Evolutionary conservation across 495 filamentous ascomycete genomes (phyloP).

Genomic region (Penicillium verhagenii): DNA sequence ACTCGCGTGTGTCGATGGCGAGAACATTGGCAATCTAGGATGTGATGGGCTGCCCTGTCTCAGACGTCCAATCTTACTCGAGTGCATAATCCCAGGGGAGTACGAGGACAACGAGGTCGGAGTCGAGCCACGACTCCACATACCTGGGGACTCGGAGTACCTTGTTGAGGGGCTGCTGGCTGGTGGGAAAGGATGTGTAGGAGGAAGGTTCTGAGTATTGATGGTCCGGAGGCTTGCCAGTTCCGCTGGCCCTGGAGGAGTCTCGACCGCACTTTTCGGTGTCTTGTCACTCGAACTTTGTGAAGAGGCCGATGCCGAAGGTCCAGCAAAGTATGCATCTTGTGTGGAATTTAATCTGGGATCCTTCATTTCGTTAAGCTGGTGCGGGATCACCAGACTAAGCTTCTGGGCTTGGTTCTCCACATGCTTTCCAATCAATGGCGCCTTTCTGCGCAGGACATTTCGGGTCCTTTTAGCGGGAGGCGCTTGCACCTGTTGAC

Average conservation of each 20-base stretch:
- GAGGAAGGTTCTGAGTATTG: slow-evolving; percentile 59
- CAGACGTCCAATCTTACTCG: slow-evolving; percentile 56
- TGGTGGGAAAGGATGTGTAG: slow-evolving; percentile 64
- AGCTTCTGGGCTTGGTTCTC: slow-evolving; percentile 32
- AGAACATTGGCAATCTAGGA: slow-evolving; percentile 63
- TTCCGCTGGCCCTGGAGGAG: slow-evolving; percentile 36
- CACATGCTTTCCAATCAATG: slow-evolving; percentile 40
- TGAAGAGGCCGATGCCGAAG: slow-evolving; percentile 7
- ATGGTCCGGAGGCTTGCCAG: slow-evolving; percentile 47
- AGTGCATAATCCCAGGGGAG: slow-evolving; percentile 74
- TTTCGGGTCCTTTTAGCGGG: slow-evolving; percentile 35
- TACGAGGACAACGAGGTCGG: slow-evolving; percentile 97
- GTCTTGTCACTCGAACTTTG: slow-evolving; percentile 13
- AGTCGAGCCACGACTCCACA: slow-evolving; percentile 86
- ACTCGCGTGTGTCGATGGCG: slow-evolving; percentile 49
- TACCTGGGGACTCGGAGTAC: slow-evolving; percentile 87
- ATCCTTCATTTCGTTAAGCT: slow-evolving; percentile 10
- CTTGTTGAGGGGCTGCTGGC: slow-evolving; percentile 89
- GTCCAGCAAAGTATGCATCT: slow-evolving; percentile 8
- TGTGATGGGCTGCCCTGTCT: slow-evolving; percentile 64
- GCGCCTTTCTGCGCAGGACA: slow-evolving; percentile 43
- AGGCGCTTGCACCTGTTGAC: slow-evolving; percentile 11
- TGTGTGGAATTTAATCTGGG: not conserved
- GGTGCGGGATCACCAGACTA: slow-evolving; percentile 37
- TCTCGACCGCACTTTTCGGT: slow-evolving; percentile 13